Evolutionary conservation across 2,329 filamentous ascomycete genomes (phyloP), one percentile per base, ranked within the genome.

Genomic region (Nigrospora sphaerica): DNA sequence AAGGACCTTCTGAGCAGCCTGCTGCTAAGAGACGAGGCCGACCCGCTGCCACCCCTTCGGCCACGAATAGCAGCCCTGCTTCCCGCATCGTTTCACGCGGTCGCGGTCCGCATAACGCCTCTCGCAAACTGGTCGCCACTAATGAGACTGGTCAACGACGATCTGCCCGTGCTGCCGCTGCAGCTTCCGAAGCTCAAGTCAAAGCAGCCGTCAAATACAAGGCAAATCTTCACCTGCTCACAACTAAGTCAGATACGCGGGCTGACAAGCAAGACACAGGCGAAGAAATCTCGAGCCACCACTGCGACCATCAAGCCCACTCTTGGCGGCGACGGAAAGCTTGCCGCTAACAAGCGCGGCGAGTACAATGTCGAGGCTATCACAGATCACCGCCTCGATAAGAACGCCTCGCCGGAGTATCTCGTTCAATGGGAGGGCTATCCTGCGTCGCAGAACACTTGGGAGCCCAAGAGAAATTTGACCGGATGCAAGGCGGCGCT

Each of bases 401-500:
- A 49, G 56, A 66, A 48, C 62, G 67, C 50, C 9, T 44, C 11
- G 1, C 39, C 32, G 1, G 45, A 69, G 54, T 81, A 74, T 55
- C 50, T 63, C 4, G 68, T 81, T 45, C 77, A 80, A 57, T 81
- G 77, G 78, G 68, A 71, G 52, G 73, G 71, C 0, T 80, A 66
- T 45, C 43, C 63, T 0, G 50, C 53, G 1, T 58, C 62, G 16
- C 56, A 73, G 1, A 77, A 72, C 48, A 78, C 75, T 0, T 81
- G 77, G 78, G 77, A 79, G 61, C 73, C 73, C 2, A 69, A 64
- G 54, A 55, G 47, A 16, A 71, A 77, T 46, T 54, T 80, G 16
- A 45, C 42, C 0, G 64, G 70, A 3, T 74, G 73, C 46, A 6
- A 38, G 10, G 2, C 40, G 43, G 46, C 39, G 13, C 18, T 61